Percentiles rank a stretch among this genome's conserved stretches.
These are phyloP conservation scores for Herpetomonas tarakana DNA, from an alignment of 208 protist genomes.

Conservation along the genomic window DNA sequence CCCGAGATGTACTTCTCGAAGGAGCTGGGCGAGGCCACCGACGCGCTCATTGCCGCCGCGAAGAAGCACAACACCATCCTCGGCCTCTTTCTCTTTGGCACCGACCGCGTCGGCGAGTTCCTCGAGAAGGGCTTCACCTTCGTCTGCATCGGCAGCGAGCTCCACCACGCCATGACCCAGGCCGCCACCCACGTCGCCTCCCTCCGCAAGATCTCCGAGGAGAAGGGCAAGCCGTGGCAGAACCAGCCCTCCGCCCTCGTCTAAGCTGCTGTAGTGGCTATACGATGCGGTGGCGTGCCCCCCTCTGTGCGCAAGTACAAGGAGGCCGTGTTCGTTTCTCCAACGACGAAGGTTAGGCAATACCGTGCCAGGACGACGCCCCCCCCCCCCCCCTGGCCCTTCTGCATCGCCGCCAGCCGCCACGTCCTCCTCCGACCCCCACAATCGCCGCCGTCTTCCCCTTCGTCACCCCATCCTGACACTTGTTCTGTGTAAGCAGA, in stretches of 20 bases:
- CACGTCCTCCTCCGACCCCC: too few relatives aligned
- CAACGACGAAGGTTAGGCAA: too few relatives aligned
- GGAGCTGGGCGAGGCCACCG: conserved; percentile 63
- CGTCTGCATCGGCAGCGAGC: conserved; percentile 75
- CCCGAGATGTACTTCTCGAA: conserved; percentile 79
- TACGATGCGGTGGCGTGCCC: too few relatives aligned
- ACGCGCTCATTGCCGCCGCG: conserved; percentile 62
- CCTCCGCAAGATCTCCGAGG: conserved; percentile 47
- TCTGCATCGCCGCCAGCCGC: too few relatives aligned
- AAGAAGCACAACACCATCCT: conserved; percentile 69
- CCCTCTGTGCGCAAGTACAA: too few relatives aligned
- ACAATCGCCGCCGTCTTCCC: too few relatives aligned
- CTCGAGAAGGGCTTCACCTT: conserved; percentile 80
- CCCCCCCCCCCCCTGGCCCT: too few relatives aligned
- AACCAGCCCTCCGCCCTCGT: conserved; percentile 67
- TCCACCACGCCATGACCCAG: conserved; percentile 80
- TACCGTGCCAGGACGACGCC: too few relatives aligned
- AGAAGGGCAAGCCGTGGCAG: conserved; percentile 57
- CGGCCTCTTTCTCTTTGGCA: conserved; percentile 75
- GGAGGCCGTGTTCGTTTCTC: too few relatives aligned
- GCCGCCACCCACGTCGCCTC: conserved; percentile 52
- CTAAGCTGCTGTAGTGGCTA: too few relatives aligned
- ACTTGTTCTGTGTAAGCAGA: too few relatives aligned
- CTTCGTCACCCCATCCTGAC: too few relatives aligned
- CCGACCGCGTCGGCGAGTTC: conserved; percentile 79